Percentiles rank a stretch among this genome's conserved stretches.
Evolutionary conservation across 495 filamentous ascomycete species (phyloP).

Genomic region (Penicillium nucicola): DNA sequence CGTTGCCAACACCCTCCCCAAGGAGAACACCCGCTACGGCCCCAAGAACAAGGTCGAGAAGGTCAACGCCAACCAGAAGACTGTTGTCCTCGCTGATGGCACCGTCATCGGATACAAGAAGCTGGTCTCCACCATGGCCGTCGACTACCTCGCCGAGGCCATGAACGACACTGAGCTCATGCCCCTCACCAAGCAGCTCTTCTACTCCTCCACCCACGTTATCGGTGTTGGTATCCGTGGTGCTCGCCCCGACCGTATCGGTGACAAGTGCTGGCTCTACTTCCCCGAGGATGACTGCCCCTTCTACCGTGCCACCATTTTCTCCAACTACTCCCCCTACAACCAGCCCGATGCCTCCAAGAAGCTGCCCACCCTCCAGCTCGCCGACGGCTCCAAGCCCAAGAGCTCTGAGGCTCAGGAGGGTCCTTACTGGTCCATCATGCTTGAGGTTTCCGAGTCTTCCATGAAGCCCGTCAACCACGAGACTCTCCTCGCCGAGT

Average conservation of each 20-base stretch:
- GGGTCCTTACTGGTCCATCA: conserved; percentile 99
- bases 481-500: conserved; percentile 78
- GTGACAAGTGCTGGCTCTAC: conserved; percentile 99
- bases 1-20: conserved; percentile 88
- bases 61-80: conserved; percentile 80
- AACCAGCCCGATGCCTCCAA: conserved; percentile 83
- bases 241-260: conserved; percentile 88
- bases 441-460: conserved; percentile 98
- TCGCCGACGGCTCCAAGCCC: conserved; percentile 81
- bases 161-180: conserved; percentile 85
- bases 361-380: conserved; percentile 83
- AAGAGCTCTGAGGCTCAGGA: conserved; percentile 62
- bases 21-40: conserved; percentile 88
- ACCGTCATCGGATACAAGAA: conserved; percentile 89
- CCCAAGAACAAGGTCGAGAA: conserved; percentile 78
- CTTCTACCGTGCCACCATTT: conserved; percentile 99
- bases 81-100: conserved; percentile 77
- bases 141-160: conserved; percentile 81
- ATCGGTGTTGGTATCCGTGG: conserved; percentile 95
- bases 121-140: conserved; percentile 93
- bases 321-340: conserved; percentile 99
- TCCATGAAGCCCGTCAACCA: conserved; percentile 89
- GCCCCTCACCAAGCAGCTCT: conserved; percentile 83
- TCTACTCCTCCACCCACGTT: conserved; percentile 96
- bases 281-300: conserved; percentile 99